Conservation (phyloP, 495 filamentous ascomycete genomes). For the Hypoxylon cercidicola region DNA sequence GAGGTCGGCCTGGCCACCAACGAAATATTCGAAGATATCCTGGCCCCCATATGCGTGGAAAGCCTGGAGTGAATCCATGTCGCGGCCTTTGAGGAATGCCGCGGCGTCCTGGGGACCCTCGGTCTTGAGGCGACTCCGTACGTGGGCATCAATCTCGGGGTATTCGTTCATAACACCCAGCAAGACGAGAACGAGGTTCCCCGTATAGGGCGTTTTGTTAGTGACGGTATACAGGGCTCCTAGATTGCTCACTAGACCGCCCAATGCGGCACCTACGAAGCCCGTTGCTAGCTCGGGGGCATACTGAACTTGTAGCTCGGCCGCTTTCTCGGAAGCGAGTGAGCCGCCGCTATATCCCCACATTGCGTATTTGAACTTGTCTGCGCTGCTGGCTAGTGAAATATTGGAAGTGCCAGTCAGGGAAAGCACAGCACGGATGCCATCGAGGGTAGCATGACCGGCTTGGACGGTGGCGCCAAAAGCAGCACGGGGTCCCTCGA, state of each 20-base stretch:
- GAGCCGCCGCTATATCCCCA: constrained; percentile 70
- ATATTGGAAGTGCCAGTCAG: constrained; percentile 11
- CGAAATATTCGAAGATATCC: constrained; percentile 54
- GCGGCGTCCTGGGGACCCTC: constrained; percentile 45
- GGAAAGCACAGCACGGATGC: constrained; percentile 54
- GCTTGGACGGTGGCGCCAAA: constrained; percentile 56
- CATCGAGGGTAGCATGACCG: constrained; percentile 61
- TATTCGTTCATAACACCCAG: constrained; percentile 45
- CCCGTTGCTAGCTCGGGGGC: constrained; percentile 61
- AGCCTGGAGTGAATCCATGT: constrained; percentile 40
- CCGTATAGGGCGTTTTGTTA: constrained; percentile 28
- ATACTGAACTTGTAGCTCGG: constrained; percentile 62
- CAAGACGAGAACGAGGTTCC: constrained; percentile 39
- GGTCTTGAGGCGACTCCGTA: constrained; percentile 33
- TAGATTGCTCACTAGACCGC: constrained; percentile 50
- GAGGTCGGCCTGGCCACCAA: constrained; percentile 44
- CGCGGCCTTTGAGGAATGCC: constrained; percentile 43
- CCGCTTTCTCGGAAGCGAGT: constrained; percentile 64
- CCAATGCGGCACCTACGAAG: constrained; percentile 55
- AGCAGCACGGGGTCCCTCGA: constrained; percentile 55
- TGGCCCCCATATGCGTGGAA: constrained; percentile 44
- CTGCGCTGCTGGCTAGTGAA: constrained; percentile 8
- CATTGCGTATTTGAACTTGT: constrained; percentile 47
- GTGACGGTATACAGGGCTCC: not conserved
- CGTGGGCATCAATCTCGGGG: constrained; percentile 23